These are phyloP conservation scores for Pythium oligandrum DNA, from an alignment of 352 stramenopile species.

Conservation along the genomic window DNA sequence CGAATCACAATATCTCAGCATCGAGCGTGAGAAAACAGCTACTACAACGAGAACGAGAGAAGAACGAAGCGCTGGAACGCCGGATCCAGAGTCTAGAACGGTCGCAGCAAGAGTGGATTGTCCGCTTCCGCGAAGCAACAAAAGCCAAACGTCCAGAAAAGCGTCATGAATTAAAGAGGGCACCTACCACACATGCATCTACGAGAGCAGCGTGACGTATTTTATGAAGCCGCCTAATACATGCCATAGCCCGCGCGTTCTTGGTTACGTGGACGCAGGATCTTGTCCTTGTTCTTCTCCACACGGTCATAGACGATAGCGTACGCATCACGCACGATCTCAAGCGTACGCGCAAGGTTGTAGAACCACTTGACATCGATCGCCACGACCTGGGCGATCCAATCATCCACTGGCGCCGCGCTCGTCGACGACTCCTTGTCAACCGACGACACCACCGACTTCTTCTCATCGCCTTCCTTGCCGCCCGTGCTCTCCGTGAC, in stretches of 20 bases:
- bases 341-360: constrained; percentile 60
- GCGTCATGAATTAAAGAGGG: background rate
- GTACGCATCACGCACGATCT: constrained; percentile 77
- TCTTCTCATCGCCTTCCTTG: constrained; percentile 73
- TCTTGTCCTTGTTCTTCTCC: constrained; percentile 80
- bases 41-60: constrained; percentile 5
- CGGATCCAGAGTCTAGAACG: constrained; percentile 8
- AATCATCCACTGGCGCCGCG: constrained; percentile 38
- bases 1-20: no score
- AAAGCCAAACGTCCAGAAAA: constrained; percentile 1
- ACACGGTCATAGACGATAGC: constrained; percentile 63
- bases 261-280: constrained; percentile 60
- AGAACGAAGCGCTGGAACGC: constrained; percentile 2
- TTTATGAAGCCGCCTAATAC: constrained; percentile 35
- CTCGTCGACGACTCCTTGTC: constrained; percentile 46
- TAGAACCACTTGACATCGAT: constrained; percentile 86
- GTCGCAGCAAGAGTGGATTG: constrained; percentile 10
- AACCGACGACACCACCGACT: constrained; percentile 49
- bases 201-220: no score
- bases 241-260: constrained; percentile 75
- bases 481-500: constrained; percentile 47
- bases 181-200: no score
- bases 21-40: background rate
- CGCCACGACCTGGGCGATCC: constrained; percentile 59
- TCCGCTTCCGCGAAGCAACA: constrained; percentile 14